Base-by-base conservation (phyloP, 78 protist species). In the Blattamonas nauphoetae region DNA sequence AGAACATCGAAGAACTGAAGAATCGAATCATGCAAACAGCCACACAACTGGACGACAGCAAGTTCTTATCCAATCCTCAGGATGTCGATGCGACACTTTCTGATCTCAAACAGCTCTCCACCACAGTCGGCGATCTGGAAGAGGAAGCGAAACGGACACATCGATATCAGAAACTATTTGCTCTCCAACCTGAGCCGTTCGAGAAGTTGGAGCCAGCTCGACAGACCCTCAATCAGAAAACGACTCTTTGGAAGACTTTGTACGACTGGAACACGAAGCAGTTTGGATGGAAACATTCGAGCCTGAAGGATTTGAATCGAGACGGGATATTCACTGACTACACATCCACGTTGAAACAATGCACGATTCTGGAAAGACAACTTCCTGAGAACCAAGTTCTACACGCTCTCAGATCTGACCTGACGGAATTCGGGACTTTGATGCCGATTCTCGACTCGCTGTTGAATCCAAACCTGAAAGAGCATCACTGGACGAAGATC, bases 401-500 rank as follows among this genome's bases (percentile, higher is more conserved):
- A 44, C 33, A 21, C 33, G 84, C 34, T 38, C 45, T 88, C 35
- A 82, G 41, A 1, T 21, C 42, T 34, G 44, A 63, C 42, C 81
- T 89, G 29, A 71, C 29, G 44, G 3, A 34, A 1, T 91, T 71
- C 82, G 88, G 88, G 86, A 38, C 46, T 11, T 3, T 42, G 63
- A 45, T 88, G 71, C 93, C 93, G 32, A n/a, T 81, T 32, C 33
- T 86, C 46, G 44, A 5, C 3, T 88, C 55, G 29, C 85, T 91
- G 45, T 55, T 83, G 34, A 91, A 91, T 43, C 41, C 85, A 2
- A 64, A 82, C 38, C 81, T 91, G 34, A 46, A 84, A 38, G 71
- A 3, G 34, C 71, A 88, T 1, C 93, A 91, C 79, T 88, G 90
- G 90, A 78, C 11, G 71, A 35, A 88, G 79, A 45, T 91, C 55